Conservation (phyloP, 441 rosid species). For the Jatropha podagrica region DNA sequence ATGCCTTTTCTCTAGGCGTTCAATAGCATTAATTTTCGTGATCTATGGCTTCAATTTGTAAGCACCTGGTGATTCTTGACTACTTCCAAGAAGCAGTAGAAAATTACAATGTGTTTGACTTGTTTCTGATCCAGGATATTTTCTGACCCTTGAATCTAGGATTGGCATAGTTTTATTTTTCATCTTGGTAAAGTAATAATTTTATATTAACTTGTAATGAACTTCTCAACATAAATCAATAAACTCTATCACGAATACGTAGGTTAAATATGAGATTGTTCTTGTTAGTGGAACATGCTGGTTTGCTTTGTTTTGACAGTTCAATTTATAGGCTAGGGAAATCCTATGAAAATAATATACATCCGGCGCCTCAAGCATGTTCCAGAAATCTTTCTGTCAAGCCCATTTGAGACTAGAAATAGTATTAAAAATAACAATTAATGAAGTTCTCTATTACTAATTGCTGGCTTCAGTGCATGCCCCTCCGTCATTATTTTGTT, state of each 20-base stretch:
- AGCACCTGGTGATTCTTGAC: background rate
- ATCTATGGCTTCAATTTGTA: slow-evolving; percentile 7
- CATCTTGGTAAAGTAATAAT: slow-evolving; percentile 5
- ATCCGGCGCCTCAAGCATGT: background rate
- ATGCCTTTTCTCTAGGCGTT: slow-evolving; percentile 24
- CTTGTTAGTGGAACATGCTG: background rate
- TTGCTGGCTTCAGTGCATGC: background rate
- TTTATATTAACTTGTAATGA: background rate
- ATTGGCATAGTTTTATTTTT: background rate
- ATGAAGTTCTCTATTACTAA: background rate
- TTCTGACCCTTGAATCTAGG: background rate
- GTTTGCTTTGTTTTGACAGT: slow-evolving; percentile 1
- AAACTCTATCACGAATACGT: background rate
- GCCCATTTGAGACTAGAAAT: background rate
- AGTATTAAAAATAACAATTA: background rate
- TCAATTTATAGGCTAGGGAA: slow-evolving; percentile 5
- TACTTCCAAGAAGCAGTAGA: slow-evolving; percentile 1
- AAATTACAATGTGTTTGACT: background rate
- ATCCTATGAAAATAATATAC: too few relatives aligned
- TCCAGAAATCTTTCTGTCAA: background rate
- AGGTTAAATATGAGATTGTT: background rate
- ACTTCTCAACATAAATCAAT: background rate
- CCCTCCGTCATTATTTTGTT: background rate
- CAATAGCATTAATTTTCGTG: background rate
- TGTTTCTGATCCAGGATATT: background rate